A percentile compares a stretch with the other conserved stretches of the same genome.
Evolutionary conservation across 2,329 filamentous ascomycete genomes (phyloP).

Genomic region (Graphiopsis chlorocephala): DNA sequence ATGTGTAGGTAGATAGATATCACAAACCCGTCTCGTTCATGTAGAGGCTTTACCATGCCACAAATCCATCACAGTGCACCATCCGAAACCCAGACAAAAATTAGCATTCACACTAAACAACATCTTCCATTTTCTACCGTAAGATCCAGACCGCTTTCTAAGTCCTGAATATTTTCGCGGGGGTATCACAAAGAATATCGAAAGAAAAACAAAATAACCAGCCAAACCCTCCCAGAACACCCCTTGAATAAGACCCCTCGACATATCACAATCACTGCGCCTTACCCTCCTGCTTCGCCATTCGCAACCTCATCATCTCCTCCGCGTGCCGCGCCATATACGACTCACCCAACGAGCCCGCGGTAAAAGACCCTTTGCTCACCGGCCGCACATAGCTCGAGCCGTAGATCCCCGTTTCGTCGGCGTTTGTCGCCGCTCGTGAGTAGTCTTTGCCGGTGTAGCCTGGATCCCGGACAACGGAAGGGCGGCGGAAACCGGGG

Average conservation of each 20-base stretch:
- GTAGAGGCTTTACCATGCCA: too few relatives aligned
- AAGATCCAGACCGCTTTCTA: neutral
- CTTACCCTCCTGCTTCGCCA: slow-evolving; percentile 11
- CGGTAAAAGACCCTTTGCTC: slow-evolving; percentile 25
- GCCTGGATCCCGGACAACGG: slow-evolving; percentile 31
- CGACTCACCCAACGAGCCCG: slow-evolving; percentile 34
- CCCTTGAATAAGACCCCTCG: neutral
- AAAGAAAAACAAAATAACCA: neutral
- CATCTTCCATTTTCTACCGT: neutral
- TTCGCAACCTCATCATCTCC: slow-evolving; percentile 10
- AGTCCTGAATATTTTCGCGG: neutral
- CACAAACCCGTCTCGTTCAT: too few relatives aligned
- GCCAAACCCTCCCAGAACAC: neutral
- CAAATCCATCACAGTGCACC: too few relatives aligned
- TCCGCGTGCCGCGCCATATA: slow-evolving; percentile 37
- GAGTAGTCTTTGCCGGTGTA: slow-evolving; percentile 27
- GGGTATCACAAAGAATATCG: slow-evolving; percentile 7
- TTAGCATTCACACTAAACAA: neutral
- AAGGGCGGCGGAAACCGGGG: slow-evolving; percentile 36
- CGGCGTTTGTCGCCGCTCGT: slow-evolving; percentile 24
- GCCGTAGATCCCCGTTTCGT: slow-evolving; percentile 29
- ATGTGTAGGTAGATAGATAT: too few relatives aligned
- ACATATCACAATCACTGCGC: neutral
- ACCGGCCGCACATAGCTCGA: slow-evolving; percentile 22
- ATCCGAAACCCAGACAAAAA: too few relatives aligned